Base-by-base conservation (phyloP, 2,329 filamentous ascomycete genomes). In the Hirsutella thompsonii region DNA sequence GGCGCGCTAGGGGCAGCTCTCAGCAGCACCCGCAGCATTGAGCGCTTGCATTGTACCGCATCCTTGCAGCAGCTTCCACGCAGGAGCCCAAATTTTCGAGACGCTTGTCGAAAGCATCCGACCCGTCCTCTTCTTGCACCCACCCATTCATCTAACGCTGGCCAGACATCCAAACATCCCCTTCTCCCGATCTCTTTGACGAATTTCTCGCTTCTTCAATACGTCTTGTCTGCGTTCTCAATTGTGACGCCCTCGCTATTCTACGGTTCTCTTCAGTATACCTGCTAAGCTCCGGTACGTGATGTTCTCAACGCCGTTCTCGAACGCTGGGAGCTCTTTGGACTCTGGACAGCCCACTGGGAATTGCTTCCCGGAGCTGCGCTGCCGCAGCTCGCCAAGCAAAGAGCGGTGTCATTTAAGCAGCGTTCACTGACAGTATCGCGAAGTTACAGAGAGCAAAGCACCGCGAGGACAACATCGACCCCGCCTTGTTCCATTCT, bases 11-110 rank as follows among this genome's bases (percentile, higher is more conserved):
- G 23, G 23, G 23, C 23, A 26, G 23, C 11, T 32, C 5, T 14
- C 30, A 14, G 30, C n/a, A 32, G 30, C 30, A 16, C 32, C 14
- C 32, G 14, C 32, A 34, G 32, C 32, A 34, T n/a, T n/a, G n/a
- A n/a, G 32, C 14, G 16, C 32, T 18, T 18, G n/a, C 11, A 34
- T 33, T 9, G 32, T 18, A 16, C 32, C 32, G 32, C 32, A 39
- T 38, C 35, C 38, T 33, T 36, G 41, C 36, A 46, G 48, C 44
- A 47, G 48, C 45, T 50, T 45, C 44, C 42, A 43, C 43, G 20
- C 42, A 26, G 38, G 40, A 36, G 42, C 32, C 47, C 47, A 43
- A 46, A 46, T 43, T 50, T 49, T 48, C 42, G 48, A 50, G 42
- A 41, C 45, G 47, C 48, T 46, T 42, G 42, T 30, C 23, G 38